These are phyloP conservation scores for Gossypium bickii DNA, from an alignment of 345 rosid genomes.

Conservation along the genomic window DNA sequence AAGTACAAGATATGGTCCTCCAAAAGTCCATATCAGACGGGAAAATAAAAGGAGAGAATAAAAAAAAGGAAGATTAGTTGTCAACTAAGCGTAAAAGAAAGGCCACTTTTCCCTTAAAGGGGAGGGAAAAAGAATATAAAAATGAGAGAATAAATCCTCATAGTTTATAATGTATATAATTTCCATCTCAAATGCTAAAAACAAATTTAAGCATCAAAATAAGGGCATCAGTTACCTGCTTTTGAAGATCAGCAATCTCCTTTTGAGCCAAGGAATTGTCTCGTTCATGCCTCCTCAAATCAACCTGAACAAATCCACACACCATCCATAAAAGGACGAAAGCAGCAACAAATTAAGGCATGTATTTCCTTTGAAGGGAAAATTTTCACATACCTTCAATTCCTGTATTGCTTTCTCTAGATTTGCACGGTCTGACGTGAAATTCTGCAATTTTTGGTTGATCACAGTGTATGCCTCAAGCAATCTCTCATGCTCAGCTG, in stretches of 20 bases:
- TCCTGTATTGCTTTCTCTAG: conserved; percentile 68
- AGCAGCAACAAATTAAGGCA: neutral
- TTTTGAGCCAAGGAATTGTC: conserved; percentile 60
- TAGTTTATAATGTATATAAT: neutral
- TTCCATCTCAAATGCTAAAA: neutral
- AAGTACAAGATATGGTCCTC: neutral
- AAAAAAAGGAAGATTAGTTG: neutral
- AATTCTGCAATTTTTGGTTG: conserved; percentile 70
- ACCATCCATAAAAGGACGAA: conserved; percentile 11
- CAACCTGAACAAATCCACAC: conserved; percentile 45
- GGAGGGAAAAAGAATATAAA: neutral
- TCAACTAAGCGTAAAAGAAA: neutral
- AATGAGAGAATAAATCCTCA: neutral
- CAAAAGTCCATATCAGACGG: neutral
- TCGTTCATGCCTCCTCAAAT: conserved; percentile 75
- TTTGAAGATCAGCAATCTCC: conserved; percentile 80
- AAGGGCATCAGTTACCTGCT: conserved; percentile 47
- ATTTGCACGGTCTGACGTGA: conserved; percentile 58
- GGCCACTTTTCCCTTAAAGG: neutral
- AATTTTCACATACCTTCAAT: conserved; percentile 55
- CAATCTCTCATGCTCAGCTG: conserved; percentile 91
- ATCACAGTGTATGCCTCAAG: conserved; percentile 69
- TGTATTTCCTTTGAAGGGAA: neutral
- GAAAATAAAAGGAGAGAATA: neutral
- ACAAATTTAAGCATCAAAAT: neutral